Evolutionary conservation across 352 stramenopile species (phyloP), one percentile per base, ranked within the genome.

Genomic region (Pythium guiyangense): DNA sequence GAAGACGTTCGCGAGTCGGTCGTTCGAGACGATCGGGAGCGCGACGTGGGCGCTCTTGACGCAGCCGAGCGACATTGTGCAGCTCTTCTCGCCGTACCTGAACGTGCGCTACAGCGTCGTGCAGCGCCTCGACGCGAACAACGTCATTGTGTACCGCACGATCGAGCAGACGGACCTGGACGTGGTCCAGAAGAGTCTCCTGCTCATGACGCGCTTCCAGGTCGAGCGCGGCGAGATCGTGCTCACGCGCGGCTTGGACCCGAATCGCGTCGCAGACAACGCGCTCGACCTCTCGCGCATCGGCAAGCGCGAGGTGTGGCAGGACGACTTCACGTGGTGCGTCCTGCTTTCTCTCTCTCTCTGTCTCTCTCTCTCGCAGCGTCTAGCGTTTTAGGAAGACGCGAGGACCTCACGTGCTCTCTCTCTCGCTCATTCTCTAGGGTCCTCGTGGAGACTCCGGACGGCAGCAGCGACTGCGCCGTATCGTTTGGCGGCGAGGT

Each of bases 121-220:
- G 34, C 70, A 83, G 53, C 61, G 60, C 40, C 50, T 76, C 15
- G 71, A 83, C 50, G 59, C 66, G 31, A 77, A 75, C 60, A 83
- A 78, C 54, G 31, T 70, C 22, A 54, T 78, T n/a, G 67, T 64
- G 52, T 62, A 71, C 48, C 68, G 68, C 35, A 82, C 70, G 10
- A 51, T 79, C 49, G 69, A 76, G 44, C 70, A 77, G 49, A 64
- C 61, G 22, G 68, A 74, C 51, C 68, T 72, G 14, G 62, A 78
- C 27, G 61, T 72, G 39, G 65, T 77, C 29, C 58, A 77, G 26
- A 77, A 77, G 54, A 74, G 65, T 31, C 45, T 79, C 9, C 70
- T 70, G 40, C 62, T 83, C 54, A 61, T 83, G 42, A 78, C 73
- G 27, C 73, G 66, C 39, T 77, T 83, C 48, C 60, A 74, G 62